phyloP scores from a whole-genome alignment of 75 land plant genomes.

The Pinus tabuliformis region DNA sequence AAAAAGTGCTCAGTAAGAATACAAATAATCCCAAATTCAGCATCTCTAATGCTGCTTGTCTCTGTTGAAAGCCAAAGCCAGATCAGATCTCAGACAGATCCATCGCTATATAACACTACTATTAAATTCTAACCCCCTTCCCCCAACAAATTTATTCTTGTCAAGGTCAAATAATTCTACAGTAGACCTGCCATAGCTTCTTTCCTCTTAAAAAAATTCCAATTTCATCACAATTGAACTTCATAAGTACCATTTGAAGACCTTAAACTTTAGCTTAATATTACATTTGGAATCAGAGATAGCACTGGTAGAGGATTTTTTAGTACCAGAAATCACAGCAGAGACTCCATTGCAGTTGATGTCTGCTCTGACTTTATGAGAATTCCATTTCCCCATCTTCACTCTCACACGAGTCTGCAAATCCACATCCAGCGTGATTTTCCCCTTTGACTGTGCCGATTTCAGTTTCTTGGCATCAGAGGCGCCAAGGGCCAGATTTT shows the following conservation, averaged over 20 bases:
- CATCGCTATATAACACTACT: neutral
- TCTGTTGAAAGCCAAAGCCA: neutral
- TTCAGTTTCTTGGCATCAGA: conserved; percentile 7
- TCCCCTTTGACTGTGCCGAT: conserved; percentile 24
- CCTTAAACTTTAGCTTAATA: conserved; percentile 27
- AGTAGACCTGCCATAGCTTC: neutral
- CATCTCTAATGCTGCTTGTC: neutral
- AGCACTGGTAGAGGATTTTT: conserved; percentile 19
- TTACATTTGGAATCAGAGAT: conserved; percentile 28
- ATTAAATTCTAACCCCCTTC: neutral
- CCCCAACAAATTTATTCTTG: neutral
- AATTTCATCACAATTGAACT: neutral
- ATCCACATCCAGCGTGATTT: conserved; percentile 16
- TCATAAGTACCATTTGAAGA: conserved; percentile 15
- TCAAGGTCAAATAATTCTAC: neutral
- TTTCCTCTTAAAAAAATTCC: neutral
- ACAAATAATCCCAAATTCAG: too few species aligned
- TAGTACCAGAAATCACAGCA: conserved; percentile 16
- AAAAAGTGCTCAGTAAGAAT: too few species aligned
- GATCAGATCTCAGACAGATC: neutral
- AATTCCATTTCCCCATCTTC: conserved; percentile 48
- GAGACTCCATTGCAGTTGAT: conserved; percentile 43
- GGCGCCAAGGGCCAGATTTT: neutral
- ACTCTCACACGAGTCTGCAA: conserved; percentile 44
- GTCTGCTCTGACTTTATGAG: conserved; percentile 26